Percentiles rank a stretch among this genome's conserved stretches.
These are phyloP conservation scores for Kitagawia praeruptora DNA, from an alignment of 129 eudicot genomes.

Conservation along the genomic window DNA sequence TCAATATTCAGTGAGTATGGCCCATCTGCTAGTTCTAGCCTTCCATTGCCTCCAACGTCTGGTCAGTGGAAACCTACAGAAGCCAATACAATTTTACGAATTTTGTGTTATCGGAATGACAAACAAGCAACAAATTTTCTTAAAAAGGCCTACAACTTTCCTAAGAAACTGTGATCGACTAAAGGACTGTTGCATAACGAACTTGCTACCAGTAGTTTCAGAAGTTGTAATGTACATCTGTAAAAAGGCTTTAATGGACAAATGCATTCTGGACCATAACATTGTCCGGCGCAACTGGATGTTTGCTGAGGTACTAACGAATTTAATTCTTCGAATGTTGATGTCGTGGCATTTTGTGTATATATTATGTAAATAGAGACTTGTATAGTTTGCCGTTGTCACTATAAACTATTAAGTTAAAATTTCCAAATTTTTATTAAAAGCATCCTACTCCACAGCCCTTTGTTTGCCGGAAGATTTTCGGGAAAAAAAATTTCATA, in stretches of 20 bases:
- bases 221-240: background rate
- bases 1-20: constrained; percentile 59
- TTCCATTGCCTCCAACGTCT: constrained; percentile 86
- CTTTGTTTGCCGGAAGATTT: too few relatives aligned
- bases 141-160: constrained; percentile 83
- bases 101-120: constrained; percentile 80
- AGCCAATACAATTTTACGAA: constrained; percentile 79
- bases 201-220: background rate
- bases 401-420: too few relatives aligned
- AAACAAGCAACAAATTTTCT: constrained; percentile 80
- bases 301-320: background rate
- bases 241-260: background rate
- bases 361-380: too few relatives aligned
- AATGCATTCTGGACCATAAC: background rate
- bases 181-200: background rate
- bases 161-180: constrained; percentile 51
- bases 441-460: too few relatives aligned
- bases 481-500: too few relatives aligned
- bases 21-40: constrained; percentile 67
- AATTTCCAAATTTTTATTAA: too few relatives aligned
- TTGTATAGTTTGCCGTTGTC: too few relatives aligned
- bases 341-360: background rate
- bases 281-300: background rate
- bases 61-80: constrained; percentile 86
- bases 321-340: background rate